Evolutionary conservation across 2,329 filamentous ascomycete genomes (phyloP).

Genomic region (Ophiocordyceps camponoti-leonardi): DNA sequence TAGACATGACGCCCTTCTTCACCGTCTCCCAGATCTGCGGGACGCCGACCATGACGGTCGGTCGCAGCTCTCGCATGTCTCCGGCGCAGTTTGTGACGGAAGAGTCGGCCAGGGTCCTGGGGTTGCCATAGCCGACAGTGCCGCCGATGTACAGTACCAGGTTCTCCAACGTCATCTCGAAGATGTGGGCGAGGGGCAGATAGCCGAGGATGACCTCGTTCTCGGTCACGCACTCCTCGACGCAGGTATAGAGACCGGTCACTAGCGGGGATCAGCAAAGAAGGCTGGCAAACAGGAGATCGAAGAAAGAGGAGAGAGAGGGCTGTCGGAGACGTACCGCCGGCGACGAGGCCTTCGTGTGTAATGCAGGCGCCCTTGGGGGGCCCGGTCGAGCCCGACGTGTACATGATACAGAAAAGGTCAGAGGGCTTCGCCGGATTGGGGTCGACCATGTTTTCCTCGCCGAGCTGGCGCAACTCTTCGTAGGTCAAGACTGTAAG

Average conservation of each 20-base stretch:
- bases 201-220: slow-evolving; percentile 76
- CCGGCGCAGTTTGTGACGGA: slow-evolving; percentile 82
- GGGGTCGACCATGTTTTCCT: slow-evolving; percentile 53
- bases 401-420: slow-evolving; percentile 72
- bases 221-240: slow-evolving; percentile 62
- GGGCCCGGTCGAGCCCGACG: slow-evolving; percentile 74
- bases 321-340: slow-evolving; percentile 33
- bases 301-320: neutral
- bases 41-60: slow-evolving; percentile 83
- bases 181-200: slow-evolving; percentile 84
- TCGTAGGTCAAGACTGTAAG: slow-evolving; percentile 35
- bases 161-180: slow-evolving; percentile 94
- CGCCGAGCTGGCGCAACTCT: slow-evolving; percentile 37
- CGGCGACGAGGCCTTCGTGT: slow-evolving; percentile 65
- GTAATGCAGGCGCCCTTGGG: slow-evolving; percentile 80
- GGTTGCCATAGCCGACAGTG: slow-evolving; percentile 84
- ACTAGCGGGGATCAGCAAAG: slow-evolving; percentile 22
- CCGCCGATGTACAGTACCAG: slow-evolving; percentile 76
- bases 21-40: slow-evolving; percentile 96
- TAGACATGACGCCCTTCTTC: slow-evolving; percentile 77
- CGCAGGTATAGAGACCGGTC: slow-evolving; percentile 62
- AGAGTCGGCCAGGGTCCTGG: slow-evolving; percentile 70
- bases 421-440: slow-evolving; percentile 58
- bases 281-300: neutral
- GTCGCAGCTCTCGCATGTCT: slow-evolving; percentile 82